Evolutionary conservation across 495 filamentous ascomycete species (phyloP).

Genomic region (Achaetomiella virescens): DNA sequence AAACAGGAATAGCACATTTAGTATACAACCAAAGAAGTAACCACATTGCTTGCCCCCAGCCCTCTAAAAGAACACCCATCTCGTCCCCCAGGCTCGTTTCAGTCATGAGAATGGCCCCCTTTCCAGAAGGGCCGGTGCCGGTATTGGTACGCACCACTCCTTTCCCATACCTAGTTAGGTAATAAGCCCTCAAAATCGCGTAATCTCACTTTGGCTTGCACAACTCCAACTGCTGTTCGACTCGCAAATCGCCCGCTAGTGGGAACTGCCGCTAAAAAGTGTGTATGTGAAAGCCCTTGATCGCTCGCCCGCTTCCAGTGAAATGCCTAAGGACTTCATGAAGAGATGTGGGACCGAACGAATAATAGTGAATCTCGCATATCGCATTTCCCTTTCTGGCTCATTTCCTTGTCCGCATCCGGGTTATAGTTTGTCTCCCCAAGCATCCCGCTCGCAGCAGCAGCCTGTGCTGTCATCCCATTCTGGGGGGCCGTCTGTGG

Average conservation of each 20-base stretch:
- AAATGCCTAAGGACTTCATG: too few relatives aligned
- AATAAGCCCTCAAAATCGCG: too few relatives aligned
- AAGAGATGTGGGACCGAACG: background rate
- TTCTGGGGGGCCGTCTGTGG: conserved; percentile 44
- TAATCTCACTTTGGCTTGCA: too few relatives aligned
- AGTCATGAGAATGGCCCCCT: background rate
- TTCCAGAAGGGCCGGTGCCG: background rate
- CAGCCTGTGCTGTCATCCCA: conserved; percentile 32
- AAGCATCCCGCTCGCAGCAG: conserved; percentile 38
- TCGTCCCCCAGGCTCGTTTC: background rate
- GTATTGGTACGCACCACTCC: background rate
- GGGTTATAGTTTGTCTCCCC: conserved; percentile 66
- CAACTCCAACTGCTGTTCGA: conserved; percentile 3
- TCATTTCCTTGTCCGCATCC: conserved; percentile 48
- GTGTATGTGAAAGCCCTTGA: background rate
- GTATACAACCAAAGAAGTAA: background rate
- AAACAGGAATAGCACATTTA: conserved; percentile 6
- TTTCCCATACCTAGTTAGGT: too few relatives aligned
- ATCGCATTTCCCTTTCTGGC: background rate
- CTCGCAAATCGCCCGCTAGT: background rate
- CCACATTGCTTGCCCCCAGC: background rate
- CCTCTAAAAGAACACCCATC: too few relatives aligned
- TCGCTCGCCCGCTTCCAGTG: background rate
- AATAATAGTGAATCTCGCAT: background rate
- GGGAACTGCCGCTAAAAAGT: background rate